Percentiles rank a stretch among this genome's conserved stretches.
phyloP scores from a whole-genome alignment of 2,329 filamentous ascomycete species.

The Fonsecaea monophora region DNA sequence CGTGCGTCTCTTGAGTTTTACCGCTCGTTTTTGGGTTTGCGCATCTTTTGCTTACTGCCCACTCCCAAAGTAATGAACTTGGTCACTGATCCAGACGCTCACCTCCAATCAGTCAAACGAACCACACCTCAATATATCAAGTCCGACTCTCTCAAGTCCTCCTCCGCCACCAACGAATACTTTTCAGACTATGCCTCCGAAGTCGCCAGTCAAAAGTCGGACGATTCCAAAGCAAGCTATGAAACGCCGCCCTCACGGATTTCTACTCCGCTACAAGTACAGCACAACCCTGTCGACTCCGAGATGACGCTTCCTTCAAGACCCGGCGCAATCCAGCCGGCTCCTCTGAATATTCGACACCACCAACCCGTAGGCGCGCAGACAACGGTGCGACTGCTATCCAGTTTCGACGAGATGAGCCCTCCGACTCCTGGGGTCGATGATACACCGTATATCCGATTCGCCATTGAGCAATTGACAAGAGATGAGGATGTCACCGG shows the following conservation, averaged over 20 bases:
- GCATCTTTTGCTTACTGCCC: conserved; percentile 29
- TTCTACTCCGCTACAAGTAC: conserved; percentile 36
- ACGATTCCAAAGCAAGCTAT: conserved; percentile 50
- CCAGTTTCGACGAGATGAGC: conserved; percentile 45
- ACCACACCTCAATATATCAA: conserved; percentile 55
- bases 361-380: conserved; percentile 38
- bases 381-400: conserved; percentile 41
- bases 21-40: conserved; percentile 27
- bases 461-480: conserved; percentile 86
- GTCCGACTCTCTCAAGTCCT: conserved; percentile 54
- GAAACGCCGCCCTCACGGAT: conserved; percentile 52
- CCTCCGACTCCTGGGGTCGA: conserved; percentile 77
- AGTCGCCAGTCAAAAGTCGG: conserved; percentile 47
- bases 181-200: conserved; percentile 53
- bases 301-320: conserved; percentile 40
- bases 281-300: conserved; percentile 31
- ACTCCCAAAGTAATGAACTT: conserved; percentile 43
- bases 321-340: conserved; percentile 33
- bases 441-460: conserved; percentile 85
- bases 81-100: conserved; percentile 37
- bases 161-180: conserved; percentile 58
- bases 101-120: conserved; percentile 49
- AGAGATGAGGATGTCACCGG: conserved; percentile 70
- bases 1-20: conserved; percentile 34
- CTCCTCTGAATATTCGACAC: conserved; percentile 34